Base-by-base conservation (phyloP, 2,329 filamentous ascomycete genomes). In the Ustilaginoidea virens region DNA sequence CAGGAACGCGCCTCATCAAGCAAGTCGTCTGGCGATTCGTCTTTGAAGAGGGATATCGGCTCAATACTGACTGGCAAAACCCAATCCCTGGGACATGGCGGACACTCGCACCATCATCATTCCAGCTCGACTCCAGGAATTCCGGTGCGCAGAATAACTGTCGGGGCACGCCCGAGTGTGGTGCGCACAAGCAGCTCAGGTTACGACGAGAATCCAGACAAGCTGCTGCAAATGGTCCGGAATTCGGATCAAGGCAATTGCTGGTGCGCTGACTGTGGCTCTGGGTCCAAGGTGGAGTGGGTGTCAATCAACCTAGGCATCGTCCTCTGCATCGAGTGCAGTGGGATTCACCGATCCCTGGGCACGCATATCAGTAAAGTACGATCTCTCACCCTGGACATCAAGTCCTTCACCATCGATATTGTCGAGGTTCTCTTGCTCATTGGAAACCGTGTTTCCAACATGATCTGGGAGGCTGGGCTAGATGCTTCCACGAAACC, bases 291-390 rank as follows among this genome's bases (percentile, higher is more conserved):
- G 58, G 86, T 93, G 14, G 90, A 98, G 53, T 98, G 90, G 90
- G 90, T 96, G 17, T 96, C 90, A 0, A 93, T 98, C 55, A 98
- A 98, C 45, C 66, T 98, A 4, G 90, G 82, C 25, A 93, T 98
- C 34, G 77, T 98, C 30, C 68, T 98, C 13, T 98, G 90, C 57
- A 94, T 94, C 48, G 87, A 98, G 53, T 98, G 90, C 56, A 93
- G 86, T 48, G 90, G 90, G 37, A 94, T 98, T 36, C 90, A 98
- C 53, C 75, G 90, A 23, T 96, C 87, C 1, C 66, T 98, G 4
- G 90, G 90, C 9, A 98, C 90, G 2, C 90, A 98, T 52, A 94
- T 98, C 47, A 93, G 85, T 53, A 98, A 98, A 58, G 74, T 98
- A 23, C 80, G 90, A 30, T 96, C 90, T 9, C 66, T 98, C 23